Percentiles rank a stretch among this genome's conserved stretches.
phyloP scores from a whole-genome alignment of 2,329 filamentous ascomycete species.

The Volutella citrinella region DNA sequence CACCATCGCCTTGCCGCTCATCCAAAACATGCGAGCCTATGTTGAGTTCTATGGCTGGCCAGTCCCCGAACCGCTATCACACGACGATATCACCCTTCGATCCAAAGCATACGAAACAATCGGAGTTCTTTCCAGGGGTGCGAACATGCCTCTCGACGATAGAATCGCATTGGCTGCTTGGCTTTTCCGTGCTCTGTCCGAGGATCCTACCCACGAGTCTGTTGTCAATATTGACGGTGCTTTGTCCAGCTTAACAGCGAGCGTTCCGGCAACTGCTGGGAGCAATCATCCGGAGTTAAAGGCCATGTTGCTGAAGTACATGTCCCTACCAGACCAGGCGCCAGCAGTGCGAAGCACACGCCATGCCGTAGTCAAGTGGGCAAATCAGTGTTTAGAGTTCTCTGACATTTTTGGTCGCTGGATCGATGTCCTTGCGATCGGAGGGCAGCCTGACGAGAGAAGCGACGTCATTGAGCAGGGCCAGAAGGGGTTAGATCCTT shows the following conservation, averaged over 20 bases:
- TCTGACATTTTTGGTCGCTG: slow-evolving; percentile 76
- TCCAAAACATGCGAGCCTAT: slow-evolving; percentile 68
- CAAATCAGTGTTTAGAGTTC: slow-evolving; percentile 82
- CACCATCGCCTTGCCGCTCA: slow-evolving; percentile 64
- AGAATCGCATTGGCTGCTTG: slow-evolving; percentile 60
- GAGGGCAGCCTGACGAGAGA: slow-evolving; percentile 62
- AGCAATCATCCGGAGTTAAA: slow-evolving; percentile 35
- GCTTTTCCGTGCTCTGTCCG: slow-evolving; percentile 79
- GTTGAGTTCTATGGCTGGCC: slow-evolving; percentile 85
- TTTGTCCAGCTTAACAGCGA: slow-evolving; percentile 66
- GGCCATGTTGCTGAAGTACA: slow-evolving; percentile 64
- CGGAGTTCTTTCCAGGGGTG: slow-evolving; percentile 70
- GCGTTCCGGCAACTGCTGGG: slow-evolving; percentile 36
- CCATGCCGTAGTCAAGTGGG: slow-evolving; percentile 82
- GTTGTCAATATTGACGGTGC: slow-evolving; percentile 88
- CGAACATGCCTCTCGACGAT: slow-evolving; percentile 53
- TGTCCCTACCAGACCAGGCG: slow-evolving; percentile 49
- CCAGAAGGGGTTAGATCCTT: slow-evolving; percentile 76
- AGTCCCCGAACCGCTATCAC: slow-evolving; percentile 52
- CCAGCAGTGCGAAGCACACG: slow-evolving; percentile 69
- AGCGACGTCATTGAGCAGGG: slow-evolving; percentile 89
- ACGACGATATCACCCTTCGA: slow-evolving; percentile 65
- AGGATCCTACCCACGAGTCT: slow-evolving; percentile 73
- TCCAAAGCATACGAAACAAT: slow-evolving; percentile 88
- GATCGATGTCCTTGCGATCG: slow-evolving; percentile 82